These are phyloP conservation scores for Boechera retrofracta DNA, from an alignment of 345 rosid genomes.

Conservation along the genomic window DNA sequence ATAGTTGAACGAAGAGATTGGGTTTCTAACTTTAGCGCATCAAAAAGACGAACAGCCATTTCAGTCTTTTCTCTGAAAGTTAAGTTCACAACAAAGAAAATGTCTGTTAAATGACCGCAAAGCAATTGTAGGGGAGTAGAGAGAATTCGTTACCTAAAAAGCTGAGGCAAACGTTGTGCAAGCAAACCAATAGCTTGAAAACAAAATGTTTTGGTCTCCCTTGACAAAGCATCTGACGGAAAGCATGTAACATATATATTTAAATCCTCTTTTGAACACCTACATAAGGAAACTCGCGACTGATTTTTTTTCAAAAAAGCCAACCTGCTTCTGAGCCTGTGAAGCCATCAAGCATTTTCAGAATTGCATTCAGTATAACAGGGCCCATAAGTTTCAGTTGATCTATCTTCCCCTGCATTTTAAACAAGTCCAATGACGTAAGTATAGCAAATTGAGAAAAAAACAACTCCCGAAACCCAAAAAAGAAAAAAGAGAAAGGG, in stretches of 20 bases:
- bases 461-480: neutral
- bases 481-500: conserved; percentile 17
- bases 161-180: conserved; percentile 88
- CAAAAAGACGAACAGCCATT: conserved; percentile 88
- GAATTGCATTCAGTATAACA: conserved; percentile 74
- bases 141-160: conserved; percentile 70
- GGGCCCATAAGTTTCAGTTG: conserved; percentile 96
- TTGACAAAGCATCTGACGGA: conserved; percentile 65
- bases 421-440: conserved; percentile 30
- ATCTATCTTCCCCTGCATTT: conserved; percentile 74
- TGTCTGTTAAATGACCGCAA: conserved; percentile 27
- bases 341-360: conserved; percentile 87
- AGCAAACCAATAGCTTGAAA: conserved; percentile 95
- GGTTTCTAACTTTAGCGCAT: conserved; percentile 78
- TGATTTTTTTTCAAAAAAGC: conserved; percentile 2
- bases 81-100: conserved; percentile 17
- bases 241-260: conserved; percentile 28
- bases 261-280: conserved; percentile 15
- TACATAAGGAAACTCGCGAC: neutral
- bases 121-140: conserved; percentile 36
- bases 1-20: conserved; percentile 73
- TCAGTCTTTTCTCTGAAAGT: conserved; percentile 81
- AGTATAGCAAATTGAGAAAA: conserved; percentile 22
- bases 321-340: conserved; percentile 77
- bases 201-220: conserved; percentile 78